Conservation (phyloP, 768 basidiomycete species). For the Pisolithus marmoratus region DNA sequence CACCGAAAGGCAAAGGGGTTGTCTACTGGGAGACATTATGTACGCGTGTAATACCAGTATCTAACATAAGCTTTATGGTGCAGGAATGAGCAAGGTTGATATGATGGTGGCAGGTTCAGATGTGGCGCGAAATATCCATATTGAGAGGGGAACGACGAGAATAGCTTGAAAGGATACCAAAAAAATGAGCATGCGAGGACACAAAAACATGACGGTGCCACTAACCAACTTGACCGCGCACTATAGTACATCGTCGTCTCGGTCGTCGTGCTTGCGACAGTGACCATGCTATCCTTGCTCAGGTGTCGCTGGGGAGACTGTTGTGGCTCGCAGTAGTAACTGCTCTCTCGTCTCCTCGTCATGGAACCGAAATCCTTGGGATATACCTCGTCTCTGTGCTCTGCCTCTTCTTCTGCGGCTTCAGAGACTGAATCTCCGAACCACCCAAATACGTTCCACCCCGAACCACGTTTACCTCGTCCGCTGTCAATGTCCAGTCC, state of each 20-base stretch:
- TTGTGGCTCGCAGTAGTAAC: slow-evolving; percentile 6
- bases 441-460: slow-evolving; percentile 29
- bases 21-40: too few relatives aligned
- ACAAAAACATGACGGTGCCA: slow-evolving; percentile 2
- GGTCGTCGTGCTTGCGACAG: slow-evolving; percentile 11
- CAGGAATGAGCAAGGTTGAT: too few relatives aligned
- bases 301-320: slow-evolving; percentile 10
- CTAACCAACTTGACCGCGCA: slow-evolving; percentile 23
- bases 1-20: too few relatives aligned
- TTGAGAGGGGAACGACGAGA: neutral
- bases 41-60: too few relatives aligned
- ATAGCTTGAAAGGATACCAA: neutral
- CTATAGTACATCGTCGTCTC: slow-evolving; percentile 26
- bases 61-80: too few relatives aligned
- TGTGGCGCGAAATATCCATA: too few relatives aligned
- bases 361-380: neutral
- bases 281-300: slow-evolving; percentile 23
- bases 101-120: too few relatives aligned
- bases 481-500: slow-evolving; percentile 27
- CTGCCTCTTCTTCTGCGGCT: neutral
- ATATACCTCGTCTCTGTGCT: neutral
- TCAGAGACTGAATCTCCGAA: slow-evolving; percentile 15
- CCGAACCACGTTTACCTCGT: slow-evolving; percentile 27
- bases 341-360: neutral
- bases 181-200: neutral